Conservation (phyloP, 1,139 yeast genomes). For the Geotrichum bryndzae region DNA sequence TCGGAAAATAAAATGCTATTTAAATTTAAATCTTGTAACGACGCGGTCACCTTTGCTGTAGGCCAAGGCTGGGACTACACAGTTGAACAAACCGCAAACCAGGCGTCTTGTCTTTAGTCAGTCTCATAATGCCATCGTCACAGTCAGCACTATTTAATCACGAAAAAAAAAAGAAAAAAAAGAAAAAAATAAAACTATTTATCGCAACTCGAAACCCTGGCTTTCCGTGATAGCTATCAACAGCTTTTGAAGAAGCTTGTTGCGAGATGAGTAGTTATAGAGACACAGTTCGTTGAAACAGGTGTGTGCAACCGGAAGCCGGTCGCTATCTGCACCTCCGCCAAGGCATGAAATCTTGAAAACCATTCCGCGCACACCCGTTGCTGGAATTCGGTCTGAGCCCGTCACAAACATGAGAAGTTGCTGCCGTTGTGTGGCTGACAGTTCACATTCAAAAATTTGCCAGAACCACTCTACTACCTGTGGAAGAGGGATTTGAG, state of each 20-base stretch:
- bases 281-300: constrained; percentile 86
- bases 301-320: constrained; percentile 83
- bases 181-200: constrained; percentile 11
- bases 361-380: constrained; percentile 48
- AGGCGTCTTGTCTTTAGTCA: background rate
- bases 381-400: constrained; percentile 86
- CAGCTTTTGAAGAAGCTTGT: constrained; percentile 51
- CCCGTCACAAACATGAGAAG: constrained; percentile 79
- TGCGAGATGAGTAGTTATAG: constrained; percentile 52
- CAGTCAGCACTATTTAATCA: background rate
- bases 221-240: constrained; percentile 64
- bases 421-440: constrained; percentile 48
- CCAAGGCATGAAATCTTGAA: background rate
- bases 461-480: constrained; percentile 83
- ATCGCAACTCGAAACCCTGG: constrained; percentile 78
- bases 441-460: constrained; percentile 40
- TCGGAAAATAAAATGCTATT: constrained; percentile 17
- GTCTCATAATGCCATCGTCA: background rate
- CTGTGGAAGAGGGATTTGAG: constrained; percentile 20
- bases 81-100: background rate
- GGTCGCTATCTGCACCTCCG: constrained; percentile 43
- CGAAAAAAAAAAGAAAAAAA: background rate
- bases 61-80: constrained; percentile 6
- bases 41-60: constrained; percentile 1
- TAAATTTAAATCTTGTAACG: background rate